Conservation (phyloP, 306 rosid genomes). For the Sphenostylis stenocarpa region DNA sequence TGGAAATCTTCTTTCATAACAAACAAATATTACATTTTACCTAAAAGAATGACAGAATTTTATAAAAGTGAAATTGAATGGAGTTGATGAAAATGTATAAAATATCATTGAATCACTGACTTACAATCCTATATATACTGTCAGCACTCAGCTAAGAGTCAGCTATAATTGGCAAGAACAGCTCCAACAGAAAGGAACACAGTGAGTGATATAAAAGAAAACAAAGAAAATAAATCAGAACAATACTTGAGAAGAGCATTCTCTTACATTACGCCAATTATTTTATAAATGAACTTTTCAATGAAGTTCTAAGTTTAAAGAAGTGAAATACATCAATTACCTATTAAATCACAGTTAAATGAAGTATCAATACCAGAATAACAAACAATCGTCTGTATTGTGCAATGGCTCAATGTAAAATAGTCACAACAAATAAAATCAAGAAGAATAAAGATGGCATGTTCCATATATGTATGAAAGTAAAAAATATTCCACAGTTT, state of each 20-base stretch:
- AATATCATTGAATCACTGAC: not conserved
- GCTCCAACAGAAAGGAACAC: not conserved
- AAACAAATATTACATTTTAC: not conserved
- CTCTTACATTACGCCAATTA: not conserved
- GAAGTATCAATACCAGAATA: constrained; percentile 11
- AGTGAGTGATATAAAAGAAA: not conserved
- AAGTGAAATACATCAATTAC: not conserved
- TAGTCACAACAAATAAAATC: not conserved
- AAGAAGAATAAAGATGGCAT: not conserved
- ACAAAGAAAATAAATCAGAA: not conserved
- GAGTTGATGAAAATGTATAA: not conserved
- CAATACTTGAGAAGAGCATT: not conserved
- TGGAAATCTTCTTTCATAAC: not conserved
- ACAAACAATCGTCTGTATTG: not conserved
- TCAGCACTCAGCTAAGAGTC: not conserved
- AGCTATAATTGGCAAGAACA: not conserved
- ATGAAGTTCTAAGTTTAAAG: not conserved
- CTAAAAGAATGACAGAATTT: not conserved
- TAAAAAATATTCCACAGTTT: not conserved
- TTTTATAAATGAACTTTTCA: constrained; percentile 2
- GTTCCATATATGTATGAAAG: constrained; percentile 4
- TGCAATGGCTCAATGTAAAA: constrained; percentile 4
- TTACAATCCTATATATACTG: not conserved
- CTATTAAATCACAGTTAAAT: constrained; percentile 17
- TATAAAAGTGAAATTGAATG: not conserved